Conservation (phyloP, 768 basidiomycete genomes). For the Stropharia rugosoannulata region DNA sequence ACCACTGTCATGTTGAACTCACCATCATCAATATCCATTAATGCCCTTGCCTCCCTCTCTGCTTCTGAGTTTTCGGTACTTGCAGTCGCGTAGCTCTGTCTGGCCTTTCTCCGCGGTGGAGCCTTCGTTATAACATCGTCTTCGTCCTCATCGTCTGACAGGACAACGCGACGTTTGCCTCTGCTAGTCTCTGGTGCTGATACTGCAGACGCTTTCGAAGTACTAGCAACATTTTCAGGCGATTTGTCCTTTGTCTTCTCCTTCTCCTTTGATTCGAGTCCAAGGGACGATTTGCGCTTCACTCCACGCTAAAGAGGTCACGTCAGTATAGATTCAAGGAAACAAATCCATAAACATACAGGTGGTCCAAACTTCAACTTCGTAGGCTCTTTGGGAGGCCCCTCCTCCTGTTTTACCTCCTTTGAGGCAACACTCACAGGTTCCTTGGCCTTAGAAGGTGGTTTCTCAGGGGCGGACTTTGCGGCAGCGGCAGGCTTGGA, state of each 20-base stretch:
- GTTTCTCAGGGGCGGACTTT: slow-evolving; percentile 3
- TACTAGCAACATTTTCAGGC: slow-evolving; percentile 10
- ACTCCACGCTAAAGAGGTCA: slow-evolving; percentile 28
- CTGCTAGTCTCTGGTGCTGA: slow-evolving; percentile 25
- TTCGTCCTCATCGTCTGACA: slow-evolving; percentile 67
- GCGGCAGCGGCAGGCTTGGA: slow-evolving; percentile 11
- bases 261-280: slow-evolving; percentile 18
- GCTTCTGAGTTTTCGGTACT: slow-evolving; percentile 35
- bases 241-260: slow-evolving; percentile 7
- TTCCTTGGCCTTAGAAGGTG: not conserved
- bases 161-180: slow-evolving; percentile 45
- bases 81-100: slow-evolving; percentile 24
- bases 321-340: slow-evolving; percentile 1
- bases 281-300: slow-evolving; percentile 45
- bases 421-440: not conserved
- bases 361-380: slow-evolving; percentile 10
- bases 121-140: slow-evolving; percentile 29
- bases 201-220: slow-evolving; percentile 5
- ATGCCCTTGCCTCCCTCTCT: slow-evolving; percentile 40
- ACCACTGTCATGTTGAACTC: not conserved
- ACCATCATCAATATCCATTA: slow-evolving; percentile 23
- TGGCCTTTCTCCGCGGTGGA: slow-evolving; percentile 32
- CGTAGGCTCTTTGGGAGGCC: not conserved
- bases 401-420: slow-evolving; percentile 2
- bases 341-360: slow-evolving; percentile 9